Base-by-base conservation (phyloP, 2,329 filamentous ascomycete genomes). In the Aphanocladium album region DNA sequence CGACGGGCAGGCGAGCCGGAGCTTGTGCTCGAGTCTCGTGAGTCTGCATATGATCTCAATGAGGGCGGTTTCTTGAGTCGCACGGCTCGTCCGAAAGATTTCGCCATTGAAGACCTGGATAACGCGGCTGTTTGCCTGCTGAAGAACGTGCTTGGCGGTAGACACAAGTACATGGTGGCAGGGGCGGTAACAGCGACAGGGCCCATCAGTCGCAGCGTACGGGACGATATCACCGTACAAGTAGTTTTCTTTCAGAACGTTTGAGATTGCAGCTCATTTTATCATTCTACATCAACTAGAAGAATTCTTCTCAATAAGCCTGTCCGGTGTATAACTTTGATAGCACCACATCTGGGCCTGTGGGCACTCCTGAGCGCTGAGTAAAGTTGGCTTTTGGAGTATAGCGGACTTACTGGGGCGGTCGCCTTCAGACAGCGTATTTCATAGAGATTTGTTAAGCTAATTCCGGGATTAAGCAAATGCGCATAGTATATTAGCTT, bases 151-250 rank as follows among this genome's bases (percentile, higher is more conserved):
- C 82, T 95, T 17, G 91, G 91, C 39, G 90, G 91, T 4, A 87
- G 84, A 62, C 84, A 93, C 66, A 80, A 83, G 65, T 88, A 91
- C 68, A 85, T 91, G 80, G 78, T 95, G 27, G 86, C 86, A 64
- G 89, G 89, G 3, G 75, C 90, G 54, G 76, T 95, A 68, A 90
- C 89, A 1, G 80, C 91, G 25, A 84, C 85, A 9, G 85, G 84
- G 63, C 90, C 90, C 0, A 86, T 88, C 66, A 88, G 87, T 43
- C 80, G 90, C 64, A 69, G 70, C 52, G 70, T 74, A 49, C 84
- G 89, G 65, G 90, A 95, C 68, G 90, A 95, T 70, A 80, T 93
- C 57, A 93, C 91, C 0, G 88, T 95, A 17, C 89, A 95, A 74
- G 90, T 96, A 33, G 89, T 93, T 62, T 93, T 95, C 64, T 74